Base-by-base conservation (phyloP, 768 basidiomycete genomes). In the Imleria badia region DNA sequence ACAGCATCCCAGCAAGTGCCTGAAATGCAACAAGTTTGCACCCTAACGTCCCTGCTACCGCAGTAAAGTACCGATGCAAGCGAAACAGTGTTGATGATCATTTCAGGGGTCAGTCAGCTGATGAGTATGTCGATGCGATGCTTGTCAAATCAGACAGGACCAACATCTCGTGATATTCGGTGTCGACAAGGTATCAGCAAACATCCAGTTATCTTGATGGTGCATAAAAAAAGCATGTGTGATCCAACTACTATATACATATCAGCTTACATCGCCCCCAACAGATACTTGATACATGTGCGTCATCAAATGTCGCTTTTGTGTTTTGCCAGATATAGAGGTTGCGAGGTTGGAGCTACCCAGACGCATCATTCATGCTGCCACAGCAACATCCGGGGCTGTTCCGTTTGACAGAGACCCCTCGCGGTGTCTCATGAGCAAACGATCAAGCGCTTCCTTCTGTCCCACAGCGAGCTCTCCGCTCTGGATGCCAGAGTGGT, bases 381-480 rank as follows among this genome's bases (percentile, higher is more conserved):
- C 42, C 14, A 47, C 39, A n/a, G 35, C 38, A 30, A 59, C 34
- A 23, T 46, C 41, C 2, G 44, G 40, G 33, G 45, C 9, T 1
- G 4, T 9, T 20, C 23, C 56, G 46, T 44, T 51, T 35, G 55
- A 61, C 47, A 60, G 11, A 26, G 60, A 60, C 13, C 41, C 52
- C 46, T 78, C 77, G 52, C 85, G 83, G 75, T 95, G 93, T 76
- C 83, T 83, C 75, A 81, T 82, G 60, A 98, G 80, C 31, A 98
- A 78, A 55, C 86, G 81, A 72, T 98, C 94, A 30, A 98, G 80
- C 6, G 91, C 87, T 66, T 90, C 88, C 75, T 87, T 89, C 75
- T 98, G 91, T n/a, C 97, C 94, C 40, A 98, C 88, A 42, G 84
- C 85, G 65, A 99, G 89, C 70, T 91, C 86, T 53, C 97, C 97